Evolutionary conservation across 2,329 filamentous ascomycete genomes (phyloP).

Genomic region (Ophiostoma sp.): DNA sequence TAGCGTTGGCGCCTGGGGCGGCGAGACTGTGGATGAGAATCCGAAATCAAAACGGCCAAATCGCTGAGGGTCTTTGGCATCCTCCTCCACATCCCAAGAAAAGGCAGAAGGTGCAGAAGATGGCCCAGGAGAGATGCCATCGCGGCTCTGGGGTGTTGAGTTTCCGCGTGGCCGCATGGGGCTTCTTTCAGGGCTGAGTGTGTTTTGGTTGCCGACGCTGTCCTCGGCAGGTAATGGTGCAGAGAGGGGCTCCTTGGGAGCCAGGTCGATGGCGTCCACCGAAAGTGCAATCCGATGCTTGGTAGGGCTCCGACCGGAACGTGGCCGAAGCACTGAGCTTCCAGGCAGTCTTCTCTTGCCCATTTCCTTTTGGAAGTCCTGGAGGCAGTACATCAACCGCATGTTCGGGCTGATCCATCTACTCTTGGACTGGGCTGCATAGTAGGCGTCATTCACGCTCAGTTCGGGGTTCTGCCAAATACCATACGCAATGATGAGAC

Average conservation of each 20-base stretch:
- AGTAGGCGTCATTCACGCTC: conserved; percentile 77
- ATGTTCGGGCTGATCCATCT: conserved; percentile 89
- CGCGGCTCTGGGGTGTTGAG: conserved; percentile 45
- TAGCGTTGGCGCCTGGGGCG: neutral
- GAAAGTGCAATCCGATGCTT: conserved; percentile 58
- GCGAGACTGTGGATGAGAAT: neutral
- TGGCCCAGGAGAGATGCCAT: conserved; percentile 54
- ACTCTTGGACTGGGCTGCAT: conserved; percentile 72
- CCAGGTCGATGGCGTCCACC: conserved; percentile 50
- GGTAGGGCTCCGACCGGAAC: conserved; percentile 49
- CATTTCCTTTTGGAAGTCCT: conserved; percentile 68
- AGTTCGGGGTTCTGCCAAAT: conserved; percentile 71
- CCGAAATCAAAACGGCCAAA: conserved; percentile 40
- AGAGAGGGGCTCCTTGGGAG: conserved; percentile 53
- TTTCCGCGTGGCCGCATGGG: conserved; percentile 47
- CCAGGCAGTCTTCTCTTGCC: conserved; percentile 43
- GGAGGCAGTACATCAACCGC: conserved; percentile 83
- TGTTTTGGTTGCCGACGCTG: conserved; percentile 36
- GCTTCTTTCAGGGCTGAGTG: conserved; percentile 38
- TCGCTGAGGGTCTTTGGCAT: conserved; percentile 38
- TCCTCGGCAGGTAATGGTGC: conserved; percentile 55
- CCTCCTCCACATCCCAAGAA: conserved; percentile 51
- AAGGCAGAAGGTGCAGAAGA: conserved; percentile 62
- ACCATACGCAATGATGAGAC: conserved; percentile 79
- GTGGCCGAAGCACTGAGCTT: conserved; percentile 43